Evolutionary conservation across 331 rosid species (phyloP), one percentile per base, ranked within the genome.

Genomic region (Erythrophleum ivorense): DNA sequence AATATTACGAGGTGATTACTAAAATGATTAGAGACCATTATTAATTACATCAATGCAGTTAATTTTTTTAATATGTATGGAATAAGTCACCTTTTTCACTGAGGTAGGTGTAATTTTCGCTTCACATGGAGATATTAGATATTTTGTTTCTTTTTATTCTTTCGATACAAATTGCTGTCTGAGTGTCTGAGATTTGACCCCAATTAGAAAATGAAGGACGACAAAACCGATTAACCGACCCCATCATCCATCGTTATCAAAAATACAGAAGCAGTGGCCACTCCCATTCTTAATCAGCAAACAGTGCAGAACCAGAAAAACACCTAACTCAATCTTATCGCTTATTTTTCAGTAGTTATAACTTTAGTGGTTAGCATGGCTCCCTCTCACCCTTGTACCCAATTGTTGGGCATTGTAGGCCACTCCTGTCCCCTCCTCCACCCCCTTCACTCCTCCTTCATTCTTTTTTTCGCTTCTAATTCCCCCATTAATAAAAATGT

Each of bases 301-400:
- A 84, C 78, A 82, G 89, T 85, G 73, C 19, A 41, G 80, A 86
- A 87, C 86, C 86, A 80, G 86, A 86, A 91, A 76, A 89, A 85
- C 85, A 88, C 97, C 94, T 73, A 88, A 86, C 92, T 40, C 79
- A 65, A 80, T 87, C 96, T 78, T 83, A 87, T 88, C 89, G 82
- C 90, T 82, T 71, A 41, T 48, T 9, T 88, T 84, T 89, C 76
- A 91, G 78, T 87, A 82, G 87, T 90, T 87, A 86, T 77, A 54
- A 60, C 91, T 88, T 89, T 85, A 87, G 94, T 87, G 90, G 94
- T 87, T 88, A 88, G 89, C 83, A 81, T 86, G 86, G 88, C 72
- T 67, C 90, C 18, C 77, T 77, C 85, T 19, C 75, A 48, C 16
- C 78, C 69, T 69, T 71, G 74, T 65, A 76, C 85, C 90, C 87